A percentile compares a stretch with the other conserved stretches of the same genome.
Conservation (phyloP, 2,329 filamentous ascomycete genomes). For the Aspergillus arachidicola region DNA sequence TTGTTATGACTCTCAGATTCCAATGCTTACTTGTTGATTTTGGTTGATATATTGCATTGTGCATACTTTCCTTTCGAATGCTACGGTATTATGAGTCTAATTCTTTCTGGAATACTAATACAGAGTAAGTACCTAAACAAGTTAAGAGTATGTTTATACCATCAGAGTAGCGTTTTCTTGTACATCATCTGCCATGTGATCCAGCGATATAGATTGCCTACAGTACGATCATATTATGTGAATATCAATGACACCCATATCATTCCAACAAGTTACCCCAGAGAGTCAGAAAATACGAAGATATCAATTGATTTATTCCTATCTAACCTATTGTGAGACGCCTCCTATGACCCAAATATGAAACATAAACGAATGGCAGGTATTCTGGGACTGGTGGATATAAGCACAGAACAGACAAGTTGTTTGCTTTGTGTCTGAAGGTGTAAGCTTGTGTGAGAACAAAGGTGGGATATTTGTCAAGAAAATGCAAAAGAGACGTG, state of each 20-base stretch:
- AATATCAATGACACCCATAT: too few species aligned
- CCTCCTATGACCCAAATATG: constrained; percentile 7
- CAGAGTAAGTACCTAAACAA: neutral
- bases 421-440: neutral
- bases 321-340: neutral
- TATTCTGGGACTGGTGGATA: neutral
- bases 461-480: neutral
- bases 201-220: neutral
- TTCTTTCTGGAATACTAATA: constrained; percentile 11
- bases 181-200: neutral
- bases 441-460: neutral
- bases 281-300: neutral
- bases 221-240: neutral
- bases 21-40: constrained; percentile 10
- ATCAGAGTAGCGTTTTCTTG: neutral
- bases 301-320: neutral
- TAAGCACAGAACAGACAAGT: neutral
- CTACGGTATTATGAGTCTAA: constrained; percentile 4
- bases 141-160: neutral
- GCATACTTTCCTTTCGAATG: constrained; percentile 12
- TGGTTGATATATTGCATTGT: constrained; percentile 13
- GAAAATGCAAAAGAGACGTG: neutral
- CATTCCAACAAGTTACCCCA: too few species aligned
- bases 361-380: neutral
- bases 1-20: constrained; percentile 15